These are phyloP conservation scores for Calonectria fujianensis DNA, from an alignment of 2,329 filamentous ascomycete genomes.

Conservation along the genomic window DNA sequence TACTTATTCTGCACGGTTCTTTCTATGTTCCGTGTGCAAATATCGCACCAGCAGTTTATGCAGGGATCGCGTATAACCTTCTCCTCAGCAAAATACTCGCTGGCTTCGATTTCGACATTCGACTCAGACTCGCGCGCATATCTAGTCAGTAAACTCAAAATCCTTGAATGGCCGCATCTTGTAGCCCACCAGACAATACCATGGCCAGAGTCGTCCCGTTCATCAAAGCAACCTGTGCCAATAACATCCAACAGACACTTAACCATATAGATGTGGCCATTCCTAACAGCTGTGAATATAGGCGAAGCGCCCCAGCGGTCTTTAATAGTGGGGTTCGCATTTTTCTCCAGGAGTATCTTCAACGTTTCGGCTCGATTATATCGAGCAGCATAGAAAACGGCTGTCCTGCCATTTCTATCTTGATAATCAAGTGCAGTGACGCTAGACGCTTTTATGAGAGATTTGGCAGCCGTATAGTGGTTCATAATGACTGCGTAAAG, in stretches of 20 bases:
- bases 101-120: slow-evolving; percentile 1
- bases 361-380: neutral
- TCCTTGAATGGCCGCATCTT: neutral
- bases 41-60: neutral
- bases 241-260: neutral
- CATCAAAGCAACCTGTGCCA: neutral
- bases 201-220: neutral
- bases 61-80: neutral
- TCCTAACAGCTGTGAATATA: neutral
- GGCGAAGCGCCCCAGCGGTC: neutral
- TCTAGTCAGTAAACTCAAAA: neutral
- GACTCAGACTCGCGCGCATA: neutral
- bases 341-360: neutral
- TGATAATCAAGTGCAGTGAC: neutral
- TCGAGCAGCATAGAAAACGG: neutral
- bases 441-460: neutral
- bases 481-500: neutral
- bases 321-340: neutral
- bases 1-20: neutral
- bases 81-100: slow-evolving; percentile 8
- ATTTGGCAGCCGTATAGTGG: accelerated
- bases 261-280: neutral
- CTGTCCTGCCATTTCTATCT: neutral
- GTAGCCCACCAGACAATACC: slow-evolving; percentile 4
- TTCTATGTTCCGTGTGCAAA: neutral